A percentile compares a stretch with the other conserved stretches of the same genome.
Evolutionary conservation across 768 basidiomycete species (phyloP).

Genomic region (Russula vinacea): DNA sequence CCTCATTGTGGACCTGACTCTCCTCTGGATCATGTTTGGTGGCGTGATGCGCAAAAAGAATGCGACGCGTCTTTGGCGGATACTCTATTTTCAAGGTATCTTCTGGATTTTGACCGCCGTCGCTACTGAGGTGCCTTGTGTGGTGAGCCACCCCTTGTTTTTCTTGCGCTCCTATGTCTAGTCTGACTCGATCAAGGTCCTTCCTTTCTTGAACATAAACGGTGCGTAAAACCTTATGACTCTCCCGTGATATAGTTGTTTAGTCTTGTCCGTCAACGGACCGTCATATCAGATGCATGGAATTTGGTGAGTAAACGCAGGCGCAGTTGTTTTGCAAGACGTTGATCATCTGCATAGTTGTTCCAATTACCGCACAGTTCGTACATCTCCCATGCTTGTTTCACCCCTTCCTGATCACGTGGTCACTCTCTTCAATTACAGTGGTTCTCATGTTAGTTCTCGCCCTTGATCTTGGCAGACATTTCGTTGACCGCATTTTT

Average conservation of each 20-base stretch:
- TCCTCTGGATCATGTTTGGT: constrained; percentile 25
- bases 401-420: constrained; percentile 3
- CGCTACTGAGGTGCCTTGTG: constrained; percentile 11
- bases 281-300: too few species aligned
- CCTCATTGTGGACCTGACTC: constrained; percentile 15
- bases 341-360: constrained; percentile 5
- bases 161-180: background rate
- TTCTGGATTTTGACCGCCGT: constrained; percentile 19
- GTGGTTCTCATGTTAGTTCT: constrained; percentile 15
- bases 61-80: constrained; percentile 17
- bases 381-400: constrained; percentile 14
- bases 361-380: constrained; percentile 26
- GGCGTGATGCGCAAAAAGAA: constrained; percentile 24
- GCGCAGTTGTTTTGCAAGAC: background rate
- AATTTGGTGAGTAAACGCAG: background rate
- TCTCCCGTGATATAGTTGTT: background rate
- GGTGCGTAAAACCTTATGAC: constrained; percentile 6
- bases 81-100: constrained; percentile 20
- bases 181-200: background rate
- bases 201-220: constrained; percentile 8
- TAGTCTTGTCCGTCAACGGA: too few species aligned
- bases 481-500: background rate
- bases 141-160: constrained; percentile 10
- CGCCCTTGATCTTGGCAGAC: background rate
- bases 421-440: constrained; percentile 6